Conservation (phyloP, 352 stramenopile species). For the Discostella stelligera region DNA sequence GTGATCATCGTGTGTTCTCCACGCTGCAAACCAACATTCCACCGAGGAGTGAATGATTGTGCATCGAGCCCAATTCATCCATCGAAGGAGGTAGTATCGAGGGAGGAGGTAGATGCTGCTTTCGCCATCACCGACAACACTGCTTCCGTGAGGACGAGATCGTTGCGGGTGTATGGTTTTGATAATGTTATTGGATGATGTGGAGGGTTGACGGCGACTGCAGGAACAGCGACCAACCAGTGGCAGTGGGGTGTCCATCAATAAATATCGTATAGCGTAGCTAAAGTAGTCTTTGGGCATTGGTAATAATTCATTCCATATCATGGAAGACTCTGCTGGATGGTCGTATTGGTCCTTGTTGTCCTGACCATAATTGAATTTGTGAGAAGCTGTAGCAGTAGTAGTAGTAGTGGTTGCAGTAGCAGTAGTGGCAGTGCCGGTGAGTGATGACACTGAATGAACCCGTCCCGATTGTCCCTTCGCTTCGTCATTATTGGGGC, state of each 20-base stretch:
- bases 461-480: background rate
- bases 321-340: background rate
- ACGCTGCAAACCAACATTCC: conserved; percentile 18
- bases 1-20: conserved; percentile 7
- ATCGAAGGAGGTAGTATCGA: conserved; percentile 18
- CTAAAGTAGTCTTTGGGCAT: conserved; percentile 17
- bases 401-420: background rate
- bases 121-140: background rate
- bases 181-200: background rate
- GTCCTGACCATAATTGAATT: background rate
- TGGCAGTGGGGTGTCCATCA: conserved; percentile 19
- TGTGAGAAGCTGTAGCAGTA: background rate
- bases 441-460: background rate
- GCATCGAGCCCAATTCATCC: conserved; percentile 16
- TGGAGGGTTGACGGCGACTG: background rate
- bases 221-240: conserved; percentile 2
- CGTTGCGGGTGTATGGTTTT: conserved; percentile 4
- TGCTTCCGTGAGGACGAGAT: background rate
- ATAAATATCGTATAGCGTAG: conserved; percentile 15
- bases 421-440: background rate
- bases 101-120: conserved; percentile 3
- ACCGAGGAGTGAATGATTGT: conserved; percentile 12
- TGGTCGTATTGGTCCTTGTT: background rate
- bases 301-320: conserved; percentile 4
- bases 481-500: background rate